phyloP scores from a whole-genome alignment of 106 monocot genomes.

The Acorus gramineus region DNA sequence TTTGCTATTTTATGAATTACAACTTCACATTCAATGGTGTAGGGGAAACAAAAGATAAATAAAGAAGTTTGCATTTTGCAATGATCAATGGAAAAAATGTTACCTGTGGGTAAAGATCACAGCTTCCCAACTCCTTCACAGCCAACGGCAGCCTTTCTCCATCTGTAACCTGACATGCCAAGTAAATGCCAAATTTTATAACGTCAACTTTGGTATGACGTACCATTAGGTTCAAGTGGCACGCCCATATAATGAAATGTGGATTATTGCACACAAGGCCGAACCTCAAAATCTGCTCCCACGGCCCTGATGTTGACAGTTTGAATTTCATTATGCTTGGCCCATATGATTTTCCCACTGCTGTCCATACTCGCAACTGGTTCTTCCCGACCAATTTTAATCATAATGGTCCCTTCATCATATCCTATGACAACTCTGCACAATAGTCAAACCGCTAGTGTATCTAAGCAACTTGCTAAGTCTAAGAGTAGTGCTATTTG shows the following conservation, averaged over 20 bases:
- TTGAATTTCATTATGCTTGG: conserved; percentile 96
- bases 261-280: too few species aligned
- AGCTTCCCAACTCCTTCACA: conserved; percentile 96
- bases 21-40: too few species aligned
- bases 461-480: too few species aligned
- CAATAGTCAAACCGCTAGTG: neutral
- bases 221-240: too few species aligned
- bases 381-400: conserved; percentile 93
- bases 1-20: too few species aligned
- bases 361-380: conserved; percentile 95
- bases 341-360: conserved; percentile 98
- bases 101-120: conserved; percentile 97
- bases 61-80: too few species aligned
- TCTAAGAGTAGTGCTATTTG: neutral
- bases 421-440: conserved; percentile 90
- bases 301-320: conserved; percentile 89
- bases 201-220: too few species aligned
- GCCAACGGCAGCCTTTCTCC: conserved; percentile 90
- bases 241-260: too few species aligned
- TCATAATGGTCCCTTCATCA: conserved; percentile 98
- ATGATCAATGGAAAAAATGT: neutral
- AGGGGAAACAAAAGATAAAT: too few species aligned
- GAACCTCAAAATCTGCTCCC: conserved; percentile 72
- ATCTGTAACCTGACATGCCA: conserved; percentile 55
- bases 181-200: neutral